phyloP scores from a whole-genome alignment of 2,329 filamentous ascomycete genomes.

The Calonectria hongkongensis region DNA sequence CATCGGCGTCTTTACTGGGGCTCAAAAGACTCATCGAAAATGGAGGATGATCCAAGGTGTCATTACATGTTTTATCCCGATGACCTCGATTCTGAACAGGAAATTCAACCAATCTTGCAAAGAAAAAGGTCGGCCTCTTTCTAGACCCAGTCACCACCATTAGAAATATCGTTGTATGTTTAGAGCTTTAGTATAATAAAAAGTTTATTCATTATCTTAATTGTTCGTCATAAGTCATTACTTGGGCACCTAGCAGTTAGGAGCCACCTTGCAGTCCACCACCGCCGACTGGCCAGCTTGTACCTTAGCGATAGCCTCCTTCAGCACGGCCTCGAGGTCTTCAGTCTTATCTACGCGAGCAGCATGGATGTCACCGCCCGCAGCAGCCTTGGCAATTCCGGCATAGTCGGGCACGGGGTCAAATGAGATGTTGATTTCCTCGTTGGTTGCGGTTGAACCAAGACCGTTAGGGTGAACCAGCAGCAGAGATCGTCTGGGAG shows the following conservation, averaged over 20 bases:
- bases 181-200: background rate
- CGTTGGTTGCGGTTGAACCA: conserved; percentile 73
- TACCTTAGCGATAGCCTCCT: conserved; percentile 71
- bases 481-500: conserved; percentile 73
- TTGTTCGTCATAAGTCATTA: conserved; percentile 41
- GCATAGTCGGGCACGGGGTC: conserved; percentile 75
- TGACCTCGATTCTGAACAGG: too few relatives aligned
- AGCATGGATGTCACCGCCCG: conserved; percentile 71
- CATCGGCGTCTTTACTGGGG: too few relatives aligned
- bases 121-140: too few relatives aligned
- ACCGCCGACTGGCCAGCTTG: conserved; percentile 71
- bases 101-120: too few relatives aligned
- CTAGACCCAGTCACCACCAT: background rate
- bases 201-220: conserved; percentile 34
- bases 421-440: conserved; percentile 78
- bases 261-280: conserved; percentile 70
- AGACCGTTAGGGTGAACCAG: conserved; percentile 76
- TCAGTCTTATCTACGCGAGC: conserved; percentile 67
- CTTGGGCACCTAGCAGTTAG: conserved; percentile 61
- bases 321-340: conserved; percentile 68
- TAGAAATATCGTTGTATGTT: background rate
- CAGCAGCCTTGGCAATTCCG: conserved; percentile 76
- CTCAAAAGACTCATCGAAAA: too few relatives aligned
- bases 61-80: too few relatives aligned
- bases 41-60: too few relatives aligned